Percentiles rank a stretch among this genome's conserved stretches.
These are phyloP conservation scores for Cornus kousa DNA, from an alignment of 148 eudicot species.

Conservation along the genomic window DNA sequence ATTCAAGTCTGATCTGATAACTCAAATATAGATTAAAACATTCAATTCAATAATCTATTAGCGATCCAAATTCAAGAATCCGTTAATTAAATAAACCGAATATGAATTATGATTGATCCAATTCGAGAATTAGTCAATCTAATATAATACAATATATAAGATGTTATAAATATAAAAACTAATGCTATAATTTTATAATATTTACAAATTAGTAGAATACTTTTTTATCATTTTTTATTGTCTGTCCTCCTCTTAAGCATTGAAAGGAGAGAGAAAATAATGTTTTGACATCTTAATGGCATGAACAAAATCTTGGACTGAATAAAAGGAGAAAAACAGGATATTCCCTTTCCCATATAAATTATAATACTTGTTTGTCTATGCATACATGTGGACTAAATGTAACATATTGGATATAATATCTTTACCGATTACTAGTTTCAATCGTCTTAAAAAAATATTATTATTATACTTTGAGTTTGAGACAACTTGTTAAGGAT, in stretches of 20 bases:
- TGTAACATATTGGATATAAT: not conserved
- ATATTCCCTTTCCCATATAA: not conserved
- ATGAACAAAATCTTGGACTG: not conserved
- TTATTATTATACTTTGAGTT: not conserved
- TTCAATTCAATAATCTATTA: too few species aligned
- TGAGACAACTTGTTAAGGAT: constrained; percentile 2
- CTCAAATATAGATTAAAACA: too few species aligned
- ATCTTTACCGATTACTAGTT: not conserved
- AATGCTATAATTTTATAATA: too few species aligned
- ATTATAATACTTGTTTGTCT: not conserved
- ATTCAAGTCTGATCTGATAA: too few species aligned
- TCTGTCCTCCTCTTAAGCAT: not conserved
- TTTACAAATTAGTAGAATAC: too few species aligned
- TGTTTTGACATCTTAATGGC: not conserved
- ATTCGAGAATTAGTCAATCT: too few species aligned
- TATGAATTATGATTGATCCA: too few species aligned
- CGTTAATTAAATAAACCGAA: too few species aligned
- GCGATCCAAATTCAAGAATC: too few species aligned
- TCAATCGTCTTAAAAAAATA: not conserved
- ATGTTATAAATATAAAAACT: too few species aligned
- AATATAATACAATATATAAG: too few species aligned
- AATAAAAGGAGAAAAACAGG: not conserved
- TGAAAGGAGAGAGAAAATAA: not conserved
- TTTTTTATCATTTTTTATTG: too few species aligned
- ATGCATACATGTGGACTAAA: not conserved